A percentile compares a stretch with the other conserved stretches of the same genome.
phyloP scores from a whole-genome alignment of 2,329 filamentous ascomycete genomes.

The Chalaropsis ovoidea region DNA sequence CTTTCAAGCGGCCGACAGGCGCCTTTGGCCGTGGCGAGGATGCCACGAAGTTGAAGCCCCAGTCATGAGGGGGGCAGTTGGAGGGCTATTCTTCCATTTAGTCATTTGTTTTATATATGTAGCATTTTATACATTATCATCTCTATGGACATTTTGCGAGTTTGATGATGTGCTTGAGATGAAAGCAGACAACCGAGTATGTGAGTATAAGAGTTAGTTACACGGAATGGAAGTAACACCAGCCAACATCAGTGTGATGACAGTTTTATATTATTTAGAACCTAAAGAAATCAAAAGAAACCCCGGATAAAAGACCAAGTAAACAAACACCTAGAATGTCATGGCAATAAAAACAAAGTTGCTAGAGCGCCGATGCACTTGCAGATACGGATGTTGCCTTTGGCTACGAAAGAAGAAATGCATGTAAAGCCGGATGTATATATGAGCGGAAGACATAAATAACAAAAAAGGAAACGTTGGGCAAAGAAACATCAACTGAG shows the following conservation, averaged over 20 bases:
- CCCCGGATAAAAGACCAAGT: background rate
- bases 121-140: constrained; percentile 13
- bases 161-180: background rate
- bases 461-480: background rate
- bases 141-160: too few species aligned
- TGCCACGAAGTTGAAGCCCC: constrained; percentile 9
- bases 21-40: constrained; percentile 20
- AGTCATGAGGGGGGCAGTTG: background rate
- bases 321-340: background rate
- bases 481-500: background rate
- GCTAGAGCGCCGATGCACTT: background rate
- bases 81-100: background rate
- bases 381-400: background rate
- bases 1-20: constrained; percentile 40
- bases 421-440: background rate
- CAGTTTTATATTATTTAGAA: background rate
- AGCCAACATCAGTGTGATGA: background rate
- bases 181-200: background rate
- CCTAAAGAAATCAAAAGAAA: background rate
- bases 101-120: constrained; percentile 7
- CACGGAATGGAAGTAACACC: background rate
- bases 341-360: background rate
- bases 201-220: background rate
- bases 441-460: constrained; percentile 1
- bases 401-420: background rate